Conservation (phyloP, 768 basidiomycete species). For the Suillus sp. region DNA sequence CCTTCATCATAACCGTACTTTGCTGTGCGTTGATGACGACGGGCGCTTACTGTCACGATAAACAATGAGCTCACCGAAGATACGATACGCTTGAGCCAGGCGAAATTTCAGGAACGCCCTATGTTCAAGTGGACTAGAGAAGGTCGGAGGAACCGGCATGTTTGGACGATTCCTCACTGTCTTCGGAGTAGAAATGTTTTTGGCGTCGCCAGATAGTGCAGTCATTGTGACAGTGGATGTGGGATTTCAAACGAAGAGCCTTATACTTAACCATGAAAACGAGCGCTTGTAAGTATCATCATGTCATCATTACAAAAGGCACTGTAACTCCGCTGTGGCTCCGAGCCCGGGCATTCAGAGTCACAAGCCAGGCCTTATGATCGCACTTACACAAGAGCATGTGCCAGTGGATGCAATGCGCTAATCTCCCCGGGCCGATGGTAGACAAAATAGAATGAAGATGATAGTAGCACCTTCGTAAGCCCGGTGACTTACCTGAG, state of each 20-base stretch:
- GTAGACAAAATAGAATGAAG: no score
- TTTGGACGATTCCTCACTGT: background rate
- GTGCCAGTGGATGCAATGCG: no score
- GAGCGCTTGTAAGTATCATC: background rate
- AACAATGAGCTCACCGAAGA: constrained; percentile 38
- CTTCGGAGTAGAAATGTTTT: no score
- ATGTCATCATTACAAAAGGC: no score
- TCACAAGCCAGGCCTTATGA: no score
- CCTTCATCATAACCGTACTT: constrained; percentile 50
- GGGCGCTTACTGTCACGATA: background rate
- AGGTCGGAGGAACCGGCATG: constrained; percentile 26
- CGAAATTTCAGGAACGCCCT: constrained; percentile 47
- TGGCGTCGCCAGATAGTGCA: background rate
- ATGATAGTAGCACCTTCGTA: no score
- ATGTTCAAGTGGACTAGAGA: constrained; percentile 39
- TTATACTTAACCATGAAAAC: background rate
- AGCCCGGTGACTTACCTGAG: no score
- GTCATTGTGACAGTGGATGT: background rate
- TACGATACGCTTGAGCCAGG: constrained; percentile 48
- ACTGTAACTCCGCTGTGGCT: no score
- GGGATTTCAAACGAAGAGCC: background rate
- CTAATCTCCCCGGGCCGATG: no score
- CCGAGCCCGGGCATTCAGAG: no score
- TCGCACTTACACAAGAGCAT: no score
- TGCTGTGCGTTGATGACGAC: constrained; percentile 22